Conservation (phyloP, 805 yeast genomes). For the Yarrowia divulgata region DNA sequence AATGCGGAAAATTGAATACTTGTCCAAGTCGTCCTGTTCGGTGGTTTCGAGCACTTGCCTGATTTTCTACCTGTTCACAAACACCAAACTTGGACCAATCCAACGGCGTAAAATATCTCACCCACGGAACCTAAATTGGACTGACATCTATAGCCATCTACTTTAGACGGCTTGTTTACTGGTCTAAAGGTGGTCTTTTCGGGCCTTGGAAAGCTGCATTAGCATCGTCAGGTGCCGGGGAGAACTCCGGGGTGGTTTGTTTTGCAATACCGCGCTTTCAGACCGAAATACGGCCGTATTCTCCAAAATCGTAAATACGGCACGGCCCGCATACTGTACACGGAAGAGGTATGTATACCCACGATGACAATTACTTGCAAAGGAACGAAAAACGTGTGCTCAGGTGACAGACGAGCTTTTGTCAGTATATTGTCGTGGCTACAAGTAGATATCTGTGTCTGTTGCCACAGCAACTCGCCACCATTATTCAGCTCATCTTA, state of each 20-base stretch:
- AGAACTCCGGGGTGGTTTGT: neutral
- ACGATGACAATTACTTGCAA: neutral
- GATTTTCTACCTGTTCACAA: too few species aligned
- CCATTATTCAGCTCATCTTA: neutral
- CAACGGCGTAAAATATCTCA: slow-evolving; percentile 3
- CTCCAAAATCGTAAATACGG: neutral
- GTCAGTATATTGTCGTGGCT: too few species aligned
- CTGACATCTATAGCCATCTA: neutral
- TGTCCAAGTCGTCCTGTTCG: too few species aligned
- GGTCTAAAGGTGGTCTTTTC: neutral
- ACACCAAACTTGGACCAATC: neutral
- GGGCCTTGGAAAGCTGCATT: neutral
- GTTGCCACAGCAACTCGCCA: neutral
- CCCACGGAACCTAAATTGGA: slow-evolving; percentile 1
- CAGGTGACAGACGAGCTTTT: too few species aligned
- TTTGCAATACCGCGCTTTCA: neutral
- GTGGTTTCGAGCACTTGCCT: too few species aligned
- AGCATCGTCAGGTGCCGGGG: neutral
- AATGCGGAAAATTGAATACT: neutral
- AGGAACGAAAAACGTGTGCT: neutral
- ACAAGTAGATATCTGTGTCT: too few species aligned
- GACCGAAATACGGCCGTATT: neutral
- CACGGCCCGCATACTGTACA: neutral
- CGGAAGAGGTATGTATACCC: slow-evolving; percentile 2
- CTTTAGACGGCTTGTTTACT: neutral